Conservation (phyloP, 1,284 basidiomycete genomes). For the Naganishia liquefaciens region DNA sequence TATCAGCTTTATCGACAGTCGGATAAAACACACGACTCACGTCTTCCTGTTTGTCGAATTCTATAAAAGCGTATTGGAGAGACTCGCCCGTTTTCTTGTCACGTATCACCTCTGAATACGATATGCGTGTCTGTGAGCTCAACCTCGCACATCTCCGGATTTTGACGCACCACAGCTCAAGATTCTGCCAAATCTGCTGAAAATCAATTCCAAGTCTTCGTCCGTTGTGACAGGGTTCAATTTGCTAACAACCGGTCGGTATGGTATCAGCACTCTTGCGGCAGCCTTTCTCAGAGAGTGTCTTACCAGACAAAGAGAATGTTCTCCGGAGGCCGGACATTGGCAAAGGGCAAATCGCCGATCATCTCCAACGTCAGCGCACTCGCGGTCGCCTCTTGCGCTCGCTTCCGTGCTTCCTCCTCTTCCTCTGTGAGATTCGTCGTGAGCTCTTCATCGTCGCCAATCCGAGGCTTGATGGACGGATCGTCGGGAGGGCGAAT, state of each 20-base stretch:
- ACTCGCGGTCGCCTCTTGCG: conserved; percentile 84
- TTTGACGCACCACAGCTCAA: conserved; percentile 68
- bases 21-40: conserved; percentile 54
- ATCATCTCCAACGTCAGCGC: conserved; percentile 99
- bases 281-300: background rate
- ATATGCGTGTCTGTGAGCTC: background rate
- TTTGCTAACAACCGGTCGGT: conserved; percentile 64
- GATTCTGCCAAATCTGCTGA: conserved; percentile 84
- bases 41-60: conserved; percentile 90
- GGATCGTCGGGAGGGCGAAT: conserved; percentile 74
- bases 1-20: background rate
- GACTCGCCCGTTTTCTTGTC: conserved; percentile 96
- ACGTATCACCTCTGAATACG: conserved; percentile 73
- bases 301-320: conserved; percentile 76
- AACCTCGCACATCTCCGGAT: too few relatives aligned
- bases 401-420: conserved; percentile 72
- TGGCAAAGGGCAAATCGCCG: conserved; percentile 95
- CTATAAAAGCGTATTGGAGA: conserved; percentile 97
- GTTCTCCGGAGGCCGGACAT: conserved; percentile 96
- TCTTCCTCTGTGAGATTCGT: conserved; percentile 75
- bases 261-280: background rate
- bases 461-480: conserved; percentile 68
- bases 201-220: conserved; percentile 96
- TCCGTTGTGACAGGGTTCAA: conserved; percentile 92
- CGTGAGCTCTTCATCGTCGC: conserved; percentile 82